Evolutionary conservation across 225 moss, liverwort and hornwort genomes (phyloP).

Genomic region (Bryum argenteum): DNA sequence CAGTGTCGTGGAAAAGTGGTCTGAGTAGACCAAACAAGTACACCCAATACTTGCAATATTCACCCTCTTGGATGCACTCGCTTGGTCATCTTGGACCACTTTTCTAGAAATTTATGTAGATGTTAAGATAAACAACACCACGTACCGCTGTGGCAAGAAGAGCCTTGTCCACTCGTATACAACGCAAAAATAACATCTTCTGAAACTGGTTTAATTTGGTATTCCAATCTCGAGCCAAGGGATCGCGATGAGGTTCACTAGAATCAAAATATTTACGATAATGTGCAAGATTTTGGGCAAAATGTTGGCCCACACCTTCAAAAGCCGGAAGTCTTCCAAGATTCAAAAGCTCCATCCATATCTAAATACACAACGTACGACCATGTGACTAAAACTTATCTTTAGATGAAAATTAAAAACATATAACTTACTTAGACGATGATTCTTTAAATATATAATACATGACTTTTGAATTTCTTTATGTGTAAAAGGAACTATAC

Average conservation of each 20-base stretch:
- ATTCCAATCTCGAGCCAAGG: conserved; percentile 74
- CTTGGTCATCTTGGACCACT: no score
- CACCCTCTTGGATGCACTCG: no score
- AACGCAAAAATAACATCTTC: conserved; percentile 75
- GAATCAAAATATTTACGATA: conserved; percentile 83
- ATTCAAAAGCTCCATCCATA: conserved; percentile 84
- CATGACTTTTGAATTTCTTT: no score
- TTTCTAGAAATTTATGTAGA: no score
- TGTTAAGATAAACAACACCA: not conserved
- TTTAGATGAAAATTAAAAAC: accelerated
- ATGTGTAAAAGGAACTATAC: no score
- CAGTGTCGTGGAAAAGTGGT: no score
- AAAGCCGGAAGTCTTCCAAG: conserved; percentile 59
- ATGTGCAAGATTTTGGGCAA: conserved; percentile 57
- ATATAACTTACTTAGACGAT: no score
- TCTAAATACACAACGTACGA: conserved; percentile 28
- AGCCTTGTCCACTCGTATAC: conserved; percentile 79
- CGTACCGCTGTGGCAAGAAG: conserved; percentile 64
- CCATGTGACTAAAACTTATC: not conserved
- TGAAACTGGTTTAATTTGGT: conserved; percentile 68
- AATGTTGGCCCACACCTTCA: conserved; percentile 57
- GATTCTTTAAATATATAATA: not conserved
- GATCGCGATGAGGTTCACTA: conserved; percentile 59
- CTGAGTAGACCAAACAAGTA: no score
- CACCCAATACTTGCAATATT: no score